These are phyloP conservation scores for Santalum album DNA, from an alignment of 164 flowering plant genomes.

Conservation along the genomic window DNA sequence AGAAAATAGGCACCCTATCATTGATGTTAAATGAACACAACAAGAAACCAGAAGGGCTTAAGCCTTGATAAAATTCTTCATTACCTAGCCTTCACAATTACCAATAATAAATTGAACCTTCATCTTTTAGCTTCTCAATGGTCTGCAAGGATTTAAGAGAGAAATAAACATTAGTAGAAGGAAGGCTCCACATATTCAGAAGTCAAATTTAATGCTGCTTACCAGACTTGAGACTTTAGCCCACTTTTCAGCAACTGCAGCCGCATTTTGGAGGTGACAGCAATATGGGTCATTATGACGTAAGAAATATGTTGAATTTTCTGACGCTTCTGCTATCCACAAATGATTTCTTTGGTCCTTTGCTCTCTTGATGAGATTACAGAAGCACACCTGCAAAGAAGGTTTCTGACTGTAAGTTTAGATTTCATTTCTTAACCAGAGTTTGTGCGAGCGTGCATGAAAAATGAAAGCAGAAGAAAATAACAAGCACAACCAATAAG, in stretches of 20 bases:
- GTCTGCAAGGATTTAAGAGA: too few relatives aligned
- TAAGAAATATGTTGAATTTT: conserved; percentile 58
- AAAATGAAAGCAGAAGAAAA: neutral
- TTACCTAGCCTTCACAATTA: too few relatives aligned
- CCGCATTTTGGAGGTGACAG: conserved; percentile 45
- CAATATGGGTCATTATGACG: conserved; percentile 29
- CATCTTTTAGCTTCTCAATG: conserved; percentile 1
- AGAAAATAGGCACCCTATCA: too few relatives aligned
- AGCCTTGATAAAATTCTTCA: too few relatives aligned
- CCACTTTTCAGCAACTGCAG: too few relatives aligned
- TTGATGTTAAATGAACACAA: too few relatives aligned
- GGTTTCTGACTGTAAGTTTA: neutral
- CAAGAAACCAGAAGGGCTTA: too few relatives aligned
- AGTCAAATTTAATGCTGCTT: too few relatives aligned
- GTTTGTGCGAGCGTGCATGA: neutral
- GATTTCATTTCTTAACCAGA: neutral
- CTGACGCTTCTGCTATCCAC: conserved; percentile 94
- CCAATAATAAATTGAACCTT: too few relatives aligned
- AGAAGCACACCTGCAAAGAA: conserved; percentile 62
- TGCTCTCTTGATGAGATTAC: conserved; percentile 64
- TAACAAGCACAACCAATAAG: neutral
- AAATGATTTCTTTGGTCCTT: conserved; percentile 58
- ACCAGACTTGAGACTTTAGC: too few relatives aligned
- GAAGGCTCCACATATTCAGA: too few relatives aligned
- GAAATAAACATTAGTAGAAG: too few relatives aligned